Evolutionary conservation across 2,329 filamentous ascomycete genomes (phyloP).

Genomic region (Pseudopyrenochaeta lycopersici): DNA sequence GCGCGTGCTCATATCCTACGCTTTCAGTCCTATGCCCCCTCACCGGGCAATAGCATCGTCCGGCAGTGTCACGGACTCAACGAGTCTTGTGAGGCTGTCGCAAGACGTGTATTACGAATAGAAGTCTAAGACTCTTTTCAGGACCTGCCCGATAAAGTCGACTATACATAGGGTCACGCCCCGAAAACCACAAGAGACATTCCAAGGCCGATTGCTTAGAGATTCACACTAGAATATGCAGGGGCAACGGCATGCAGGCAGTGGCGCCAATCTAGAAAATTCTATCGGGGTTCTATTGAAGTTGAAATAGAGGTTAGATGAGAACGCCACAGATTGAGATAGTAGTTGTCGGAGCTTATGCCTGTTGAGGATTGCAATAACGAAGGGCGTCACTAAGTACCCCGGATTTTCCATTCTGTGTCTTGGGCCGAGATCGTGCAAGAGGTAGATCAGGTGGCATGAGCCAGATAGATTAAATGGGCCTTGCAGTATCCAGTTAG

Average conservation of each 20-base stretch:
- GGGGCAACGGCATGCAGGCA: slow-evolving; percentile 8
- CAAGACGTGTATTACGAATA: slow-evolving; percentile 18
- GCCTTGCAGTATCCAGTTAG: slow-evolving; percentile 30
- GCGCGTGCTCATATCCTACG: slow-evolving; percentile 32
- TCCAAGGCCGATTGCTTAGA: slow-evolving; percentile 6
- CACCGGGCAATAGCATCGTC: slow-evolving; percentile 3
- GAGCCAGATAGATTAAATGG: slow-evolving; percentile 29
- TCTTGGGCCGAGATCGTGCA: slow-evolving; percentile 18
- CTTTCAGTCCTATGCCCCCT: slow-evolving; percentile 14
- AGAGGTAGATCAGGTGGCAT: slow-evolving; percentile 32
- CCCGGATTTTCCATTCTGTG: slow-evolving; percentile 17
- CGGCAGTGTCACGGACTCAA: slow-evolving; percentile 18
- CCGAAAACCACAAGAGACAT: slow-evolving; percentile 3
- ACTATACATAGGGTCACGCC: slow-evolving; percentile 7
- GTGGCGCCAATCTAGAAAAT: slow-evolving; percentile 3
- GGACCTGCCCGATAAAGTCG: slow-evolving; percentile 21
- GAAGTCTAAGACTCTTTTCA: slow-evolving; percentile 1
- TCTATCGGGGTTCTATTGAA: slow-evolving; percentile 7
- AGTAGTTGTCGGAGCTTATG: slow-evolving; percentile 22
- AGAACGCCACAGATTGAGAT: slow-evolving; percentile 21
- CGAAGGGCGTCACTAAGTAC: slow-evolving; percentile 7
- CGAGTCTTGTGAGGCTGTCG: slow-evolving; percentile 34
- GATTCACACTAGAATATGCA: slow-evolving; percentile 1
- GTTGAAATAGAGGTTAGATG: slow-evolving; percentile 19
- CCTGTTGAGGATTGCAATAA: slow-evolving; percentile 30